Percentiles rank a stretch among this genome's conserved stretches.
These are phyloP conservation scores for Cyberlindnera samutprakarnensis DNA, from an alignment of 805 yeast species.

Conservation along the genomic window DNA sequence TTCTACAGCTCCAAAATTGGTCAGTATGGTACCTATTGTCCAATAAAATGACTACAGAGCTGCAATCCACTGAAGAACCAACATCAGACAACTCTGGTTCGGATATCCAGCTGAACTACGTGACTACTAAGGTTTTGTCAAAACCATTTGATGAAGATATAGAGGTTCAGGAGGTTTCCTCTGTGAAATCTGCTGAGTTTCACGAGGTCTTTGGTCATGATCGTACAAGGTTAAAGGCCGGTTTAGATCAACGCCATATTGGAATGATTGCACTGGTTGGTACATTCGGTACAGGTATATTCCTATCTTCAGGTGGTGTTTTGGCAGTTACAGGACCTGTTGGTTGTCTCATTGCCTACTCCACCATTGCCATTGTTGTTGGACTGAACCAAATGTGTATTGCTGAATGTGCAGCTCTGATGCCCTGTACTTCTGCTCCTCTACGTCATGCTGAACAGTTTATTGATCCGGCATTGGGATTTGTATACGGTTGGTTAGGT, in stretches of 20 bases:
- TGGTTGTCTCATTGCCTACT: slow-evolving; percentile 27
- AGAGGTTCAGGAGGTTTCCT: slow-evolving; percentile 9
- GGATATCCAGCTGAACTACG: no score
- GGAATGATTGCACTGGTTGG: slow-evolving; percentile 43
- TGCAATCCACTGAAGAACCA: no score
- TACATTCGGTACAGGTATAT: slow-evolving; percentile 37
- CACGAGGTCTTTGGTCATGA: slow-evolving; percentile 12
- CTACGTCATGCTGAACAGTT: slow-evolving; percentile 29
- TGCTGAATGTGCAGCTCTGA: slow-evolving; percentile 29
- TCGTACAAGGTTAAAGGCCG: slow-evolving; percentile 5
- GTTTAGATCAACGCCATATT: slow-evolving; percentile 26
- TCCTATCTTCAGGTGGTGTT: slow-evolving; percentile 30
- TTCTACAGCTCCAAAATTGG: no score
- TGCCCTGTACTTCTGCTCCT: slow-evolving; percentile 31
- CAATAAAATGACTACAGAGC: no score
- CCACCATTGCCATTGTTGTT: slow-evolving; percentile 26
- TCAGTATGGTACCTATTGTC: no score
- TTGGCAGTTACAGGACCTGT: slow-evolving; percentile 28
- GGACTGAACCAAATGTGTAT: slow-evolving; percentile 33
- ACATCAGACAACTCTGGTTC: no score
- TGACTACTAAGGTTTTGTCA: no score
- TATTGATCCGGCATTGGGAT: slow-evolving; percentile 37
- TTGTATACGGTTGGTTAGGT: slow-evolving; percentile 37
- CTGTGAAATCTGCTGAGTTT: slow-evolving; percentile 6
- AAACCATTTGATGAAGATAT: slow-evolving; percentile 10